Evolutionary conservation across 495 filamentous ascomycete species (phyloP), one percentile per base, ranked within the genome.

Genomic region (Penicillium pulvis): DNA sequence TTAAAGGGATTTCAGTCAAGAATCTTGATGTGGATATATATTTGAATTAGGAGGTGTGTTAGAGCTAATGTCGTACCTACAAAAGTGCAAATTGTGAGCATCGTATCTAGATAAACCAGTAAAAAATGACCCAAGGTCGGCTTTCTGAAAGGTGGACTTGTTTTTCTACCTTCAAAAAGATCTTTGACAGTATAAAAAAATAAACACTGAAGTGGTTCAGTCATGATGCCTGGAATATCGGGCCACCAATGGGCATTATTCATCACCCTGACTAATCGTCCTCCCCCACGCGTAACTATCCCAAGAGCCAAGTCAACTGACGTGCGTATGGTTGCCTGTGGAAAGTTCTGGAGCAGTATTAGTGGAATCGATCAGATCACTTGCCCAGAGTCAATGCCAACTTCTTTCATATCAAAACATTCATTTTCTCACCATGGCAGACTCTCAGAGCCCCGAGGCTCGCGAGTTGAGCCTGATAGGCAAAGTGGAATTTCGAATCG

Each of bases 401-500:
- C 33, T 41, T 39, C 46, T 59, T 42, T 12, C 50, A n/a, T 49
- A 10, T n/a, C 2, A 33, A n/a, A n/a, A 17, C 6, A n/a, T 28
- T 7, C 6, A 36, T 52, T 39, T 20, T 50, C 45, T 54, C 56
- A 61, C 52, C 46, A 79, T 79, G 77, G 69, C 75, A 55, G 71
- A 71, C 52, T 64, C 69, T 56, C 69, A 66, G 62, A 78, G 71
- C 68, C 62, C 63, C 87, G 90, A 91, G 71, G 83, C 83, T 65
- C 81, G 85, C 53, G 94, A 98, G 79, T 83, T 97, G 59, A 86
- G 84, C 57, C 85, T 97, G 53, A 81, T 97, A 59, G 90, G 90
- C 63, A 96, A 95, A 66, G 90, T 97, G 49, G 91, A 97, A 71
- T 88, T 96, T 67, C 84, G 87, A 45, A 91, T 98, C 56, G 90